Evolutionary conservation across 139 green algal species (phyloP).

Genomic region (Picochlorum sp.): DNA sequence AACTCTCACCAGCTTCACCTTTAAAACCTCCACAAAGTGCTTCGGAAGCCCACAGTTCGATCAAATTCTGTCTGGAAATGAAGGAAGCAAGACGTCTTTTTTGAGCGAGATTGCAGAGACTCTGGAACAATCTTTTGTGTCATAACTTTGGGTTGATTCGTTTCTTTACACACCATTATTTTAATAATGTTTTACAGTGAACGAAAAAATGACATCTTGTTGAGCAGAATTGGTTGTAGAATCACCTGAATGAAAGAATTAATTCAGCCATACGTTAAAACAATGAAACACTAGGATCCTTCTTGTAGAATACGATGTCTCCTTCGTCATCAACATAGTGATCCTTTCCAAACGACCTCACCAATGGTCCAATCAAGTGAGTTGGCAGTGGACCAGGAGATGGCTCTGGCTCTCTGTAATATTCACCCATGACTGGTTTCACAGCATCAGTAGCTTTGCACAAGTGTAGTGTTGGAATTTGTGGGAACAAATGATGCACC

Average conservation of each 20-base stretch:
- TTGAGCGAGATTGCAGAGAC: background rate
- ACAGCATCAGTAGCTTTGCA: slow-evolving; percentile 76
- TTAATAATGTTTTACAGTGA: too few relatives aligned
- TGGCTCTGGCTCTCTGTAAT: slow-evolving; percentile 76
- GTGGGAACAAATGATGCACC: slow-evolving; percentile 89
- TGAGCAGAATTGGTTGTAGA: too few relatives aligned
- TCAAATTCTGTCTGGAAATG: background rate
- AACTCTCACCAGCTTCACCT: background rate
- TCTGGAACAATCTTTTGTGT: background rate
- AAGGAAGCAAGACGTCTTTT: background rate
- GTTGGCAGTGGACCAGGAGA: slow-evolving; percentile 56
- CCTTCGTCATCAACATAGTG: slow-evolving; percentile 76
- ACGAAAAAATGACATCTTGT: too few relatives aligned
- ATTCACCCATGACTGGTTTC: slow-evolving; percentile 85
- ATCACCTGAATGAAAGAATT: background rate
- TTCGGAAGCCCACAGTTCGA: slow-evolving; percentile 6
- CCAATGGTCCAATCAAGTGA: slow-evolving; percentile 70
- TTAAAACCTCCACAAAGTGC: background rate
- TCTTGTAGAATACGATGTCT: slow-evolving; percentile 82
- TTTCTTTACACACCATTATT: too few relatives aligned
- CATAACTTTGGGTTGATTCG: too few relatives aligned
- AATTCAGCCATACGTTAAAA: slow-evolving; percentile 6
- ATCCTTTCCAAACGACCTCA: slow-evolving; percentile 71
- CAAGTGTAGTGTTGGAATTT: slow-evolving; percentile 95
- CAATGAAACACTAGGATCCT: slow-evolving; percentile 5